These are phyloP conservation scores for Dactylella cylindrospora DNA, from an alignment of 2,329 filamentous ascomycete genomes.

Conservation along the genomic window DNA sequence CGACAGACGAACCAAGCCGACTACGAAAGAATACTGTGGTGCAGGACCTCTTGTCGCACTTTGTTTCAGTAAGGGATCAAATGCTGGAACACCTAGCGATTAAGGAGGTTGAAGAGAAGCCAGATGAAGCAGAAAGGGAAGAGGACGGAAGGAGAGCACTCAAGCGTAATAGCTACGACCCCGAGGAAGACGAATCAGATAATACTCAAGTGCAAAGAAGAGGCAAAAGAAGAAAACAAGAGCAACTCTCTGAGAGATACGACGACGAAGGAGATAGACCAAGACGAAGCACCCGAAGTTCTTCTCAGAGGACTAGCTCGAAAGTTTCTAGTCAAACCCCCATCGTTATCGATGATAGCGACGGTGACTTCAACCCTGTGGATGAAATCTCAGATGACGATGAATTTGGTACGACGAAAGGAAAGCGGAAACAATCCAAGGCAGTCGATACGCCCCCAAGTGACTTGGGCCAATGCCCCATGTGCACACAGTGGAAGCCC, in stretches of 20 bases:
- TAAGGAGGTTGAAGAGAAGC: constrained; percentile 11
- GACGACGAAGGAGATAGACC: not conserved
- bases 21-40: constrained; percentile 81
- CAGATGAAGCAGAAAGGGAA: constrained; percentile 1
- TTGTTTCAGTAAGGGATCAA: constrained; percentile 54
- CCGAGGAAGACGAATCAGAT: constrained; percentile 12
- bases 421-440: constrained; percentile 9
- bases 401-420: not conserved
- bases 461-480: not conserved
- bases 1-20: constrained; percentile 77
- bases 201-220: constrained; percentile 1
- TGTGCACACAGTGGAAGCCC: constrained; percentile 6
- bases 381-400: constrained; percentile 11
- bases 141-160: not conserved
- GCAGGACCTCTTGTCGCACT: constrained; percentile 80
- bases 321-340: constrained; percentile 13
- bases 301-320: constrained; percentile 24
- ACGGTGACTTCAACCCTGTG: constrained; percentile 16
- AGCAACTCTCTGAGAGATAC: not conserved
- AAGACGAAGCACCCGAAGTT: constrained; percentile 19
- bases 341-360: constrained; percentile 14
- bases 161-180: constrained; percentile 13
- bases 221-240: constrained; percentile 27
- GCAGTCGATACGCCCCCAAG: constrained; percentile 5
- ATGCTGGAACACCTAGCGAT: constrained; percentile 44